phyloP scores from a whole-genome alignment of 768 basidiomycete species.

The Boletus tylopilopsis region DNA sequence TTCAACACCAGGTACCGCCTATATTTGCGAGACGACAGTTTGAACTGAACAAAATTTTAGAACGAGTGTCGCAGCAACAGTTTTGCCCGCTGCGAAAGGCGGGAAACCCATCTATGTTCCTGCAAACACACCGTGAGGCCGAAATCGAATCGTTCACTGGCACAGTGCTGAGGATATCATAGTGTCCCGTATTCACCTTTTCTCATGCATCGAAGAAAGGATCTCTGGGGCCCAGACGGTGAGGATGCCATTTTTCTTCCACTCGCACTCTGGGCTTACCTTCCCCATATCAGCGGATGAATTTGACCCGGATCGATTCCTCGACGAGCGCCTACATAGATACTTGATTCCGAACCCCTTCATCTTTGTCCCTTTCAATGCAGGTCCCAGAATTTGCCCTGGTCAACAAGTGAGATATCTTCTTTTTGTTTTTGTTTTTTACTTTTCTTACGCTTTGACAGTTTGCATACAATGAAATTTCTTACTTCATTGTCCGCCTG shows the following conservation, averaged over 20 bases:
- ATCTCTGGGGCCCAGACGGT: constrained; percentile 72
- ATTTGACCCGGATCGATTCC: constrained; percentile 68
- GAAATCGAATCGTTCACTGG: no score
- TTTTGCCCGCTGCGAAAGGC: constrained; percentile 26
- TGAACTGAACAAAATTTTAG: constrained; percentile 11
- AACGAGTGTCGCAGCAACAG: constrained; percentile 17
- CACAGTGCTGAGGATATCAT: background rate
- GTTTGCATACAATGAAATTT: constrained; percentile 66
- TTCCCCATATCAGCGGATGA: constrained; percentile 37
- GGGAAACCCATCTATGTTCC: constrained; percentile 33
- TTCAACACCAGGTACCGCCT: constrained; percentile 20
- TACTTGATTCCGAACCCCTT: constrained; percentile 54
- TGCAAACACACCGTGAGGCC: constrained; percentile 26
- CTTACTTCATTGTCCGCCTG: constrained; percentile 59
- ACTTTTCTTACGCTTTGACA: constrained; percentile 16
- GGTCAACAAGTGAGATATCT: constrained; percentile 33
- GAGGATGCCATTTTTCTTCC: background rate
- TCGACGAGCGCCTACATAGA: constrained; percentile 56
- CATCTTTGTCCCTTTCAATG: constrained; percentile 44
- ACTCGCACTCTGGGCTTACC: background rate
- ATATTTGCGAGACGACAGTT: background rate
- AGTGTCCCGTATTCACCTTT: constrained; percentile 46
- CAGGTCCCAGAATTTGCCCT: constrained; percentile 36
- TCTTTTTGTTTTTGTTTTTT: no score
- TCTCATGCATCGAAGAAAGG: constrained; percentile 58